Evolutionary conservation across 2,329 filamentous ascomycete genomes (phyloP).

Genomic region (Cryphonectria nitschkei): DNA sequence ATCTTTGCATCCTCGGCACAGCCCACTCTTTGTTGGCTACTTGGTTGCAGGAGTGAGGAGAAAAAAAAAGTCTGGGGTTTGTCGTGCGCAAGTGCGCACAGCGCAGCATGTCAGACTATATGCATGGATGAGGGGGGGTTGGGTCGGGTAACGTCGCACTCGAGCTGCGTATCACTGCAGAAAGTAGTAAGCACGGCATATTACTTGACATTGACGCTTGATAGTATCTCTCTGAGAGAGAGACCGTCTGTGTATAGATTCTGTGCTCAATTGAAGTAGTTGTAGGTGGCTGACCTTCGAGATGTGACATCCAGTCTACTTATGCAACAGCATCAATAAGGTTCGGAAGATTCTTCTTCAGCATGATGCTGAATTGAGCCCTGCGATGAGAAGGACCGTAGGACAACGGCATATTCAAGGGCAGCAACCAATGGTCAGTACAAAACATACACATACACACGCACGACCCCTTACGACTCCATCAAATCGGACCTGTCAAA

Average conservation of each 20-base stretch:
- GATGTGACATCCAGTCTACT: too few species aligned
- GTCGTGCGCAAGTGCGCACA: background rate
- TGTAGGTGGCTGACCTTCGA: background rate
- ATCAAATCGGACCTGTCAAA: background rate
- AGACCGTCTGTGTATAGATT: background rate
- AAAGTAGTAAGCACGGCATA: background rate
- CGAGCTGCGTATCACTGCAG: background rate
- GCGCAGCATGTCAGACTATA: conserved; percentile 11
- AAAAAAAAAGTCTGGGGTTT: background rate
- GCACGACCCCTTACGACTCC: background rate
- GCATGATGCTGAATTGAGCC: background rate
- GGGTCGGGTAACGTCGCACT: background rate
- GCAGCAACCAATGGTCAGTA: background rate
- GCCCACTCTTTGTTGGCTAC: background rate
- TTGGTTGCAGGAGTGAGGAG: background rate
- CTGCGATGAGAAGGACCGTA: background rate
- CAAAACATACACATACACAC: background rate
- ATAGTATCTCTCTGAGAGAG: too few species aligned
- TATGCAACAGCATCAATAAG: too few species aligned
- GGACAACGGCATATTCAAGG: background rate
- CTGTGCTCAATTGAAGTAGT: background rate
- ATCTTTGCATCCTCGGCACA: background rate
- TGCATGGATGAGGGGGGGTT: background rate
- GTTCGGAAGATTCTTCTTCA: background rate
- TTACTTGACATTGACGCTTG: background rate